These are phyloP conservation scores for Phytopythium kandeliae DNA, from an alignment of 352 stramenopile genomes.

Conservation along the genomic window DNA sequence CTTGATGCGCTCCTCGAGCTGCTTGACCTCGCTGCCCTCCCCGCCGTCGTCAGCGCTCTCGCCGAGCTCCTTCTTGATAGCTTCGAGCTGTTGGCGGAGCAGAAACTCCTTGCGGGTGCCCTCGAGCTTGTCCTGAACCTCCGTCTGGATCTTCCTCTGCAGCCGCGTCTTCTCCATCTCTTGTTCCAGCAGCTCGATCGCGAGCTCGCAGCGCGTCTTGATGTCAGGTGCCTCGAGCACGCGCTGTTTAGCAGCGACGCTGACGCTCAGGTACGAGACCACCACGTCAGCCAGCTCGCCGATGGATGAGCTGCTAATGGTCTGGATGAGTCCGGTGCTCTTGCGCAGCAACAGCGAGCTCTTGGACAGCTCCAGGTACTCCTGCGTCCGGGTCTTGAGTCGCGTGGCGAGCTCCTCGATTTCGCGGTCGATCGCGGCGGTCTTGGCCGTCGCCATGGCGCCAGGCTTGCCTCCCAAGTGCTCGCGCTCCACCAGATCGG, in stretches of 20 bases:
- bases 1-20: slow-evolving; percentile 55
- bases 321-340: slow-evolving; percentile 54
- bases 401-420: slow-evolving; percentile 31
- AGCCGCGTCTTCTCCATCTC: slow-evolving; percentile 58
- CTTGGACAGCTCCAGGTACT: slow-evolving; percentile 62
- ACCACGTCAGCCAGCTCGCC: slow-evolving; percentile 65
- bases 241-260: slow-evolving; percentile 44
- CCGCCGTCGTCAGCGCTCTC: slow-evolving; percentile 34
- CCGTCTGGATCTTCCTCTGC: slow-evolving; percentile 64
- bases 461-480: slow-evolving; percentile 5
- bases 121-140: slow-evolving; percentile 68
- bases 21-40: slow-evolving; percentile 39
- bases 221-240: slow-evolving; percentile 50
- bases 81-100: slow-evolving; percentile 97
- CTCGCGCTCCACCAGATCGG: slow-evolving; percentile 11
- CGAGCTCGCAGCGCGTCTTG: slow-evolving; percentile 34
- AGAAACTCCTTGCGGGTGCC: slow-evolving; percentile 89
- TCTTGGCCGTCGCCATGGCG: slow-evolving; percentile 3
- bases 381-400: slow-evolving; percentile 63
- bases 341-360: slow-evolving; percentile 47
- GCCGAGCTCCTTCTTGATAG: slow-evolving; percentile 98
- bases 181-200: slow-evolving; percentile 39
- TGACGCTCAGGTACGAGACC: slow-evolving; percentile 60
- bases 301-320: slow-evolving; percentile 52
- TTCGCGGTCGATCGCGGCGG: slow-evolving; percentile 9